Base-by-base conservation (phyloP, 2,329 filamentous ascomycete species). In the Colletotrichum liaoningense region DNA sequence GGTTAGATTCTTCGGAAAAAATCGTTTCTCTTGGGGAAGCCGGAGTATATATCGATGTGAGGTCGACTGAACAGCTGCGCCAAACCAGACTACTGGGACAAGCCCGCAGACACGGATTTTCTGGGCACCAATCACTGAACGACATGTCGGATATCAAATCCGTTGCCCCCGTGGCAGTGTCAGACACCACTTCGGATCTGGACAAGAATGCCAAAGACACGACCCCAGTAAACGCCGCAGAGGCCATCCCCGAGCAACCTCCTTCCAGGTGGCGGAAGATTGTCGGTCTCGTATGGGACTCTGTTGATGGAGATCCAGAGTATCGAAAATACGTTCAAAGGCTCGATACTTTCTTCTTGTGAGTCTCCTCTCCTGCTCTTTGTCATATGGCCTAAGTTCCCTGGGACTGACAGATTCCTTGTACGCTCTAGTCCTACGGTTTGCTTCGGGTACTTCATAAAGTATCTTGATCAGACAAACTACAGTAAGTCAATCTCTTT, bases 381-480 rank as follows among this genome's bases (percentile, higher is more conserved):
- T 57, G 52, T 22, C 35, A 3, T 28, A 19, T 16, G 7, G 5
- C 9, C 1, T 4, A 4, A 6, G 5, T 16, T 0, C 16, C 38
- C 5, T 14, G 16, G 26, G 42, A 12, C 26, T 52, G 14, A 35
- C 14, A 26, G 7, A 5, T 49, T 49, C 14, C n/a, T 11, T 9
- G 12, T 11, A 1, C 0, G 16, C 1, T 4, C 14, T 19, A 71
- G 68, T 35, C 68, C 68, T 1, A 71, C 68, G 4, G 65, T 69
- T 16, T 69, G 69, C n/a, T n/a, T 69, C 1, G 65, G 69, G 0
- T 68, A 69, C 30, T 72, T 72, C 24, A 72, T 69, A 52, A 69
- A 80, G 64, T 78, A 78, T 38, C 67, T 80, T 4, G 79, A 80
- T 56, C 78, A 79, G 56, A 71, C 79, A 12, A 84, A 83, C 49